Conservation (phyloP, 2,329 filamentous ascomycete species). For the Reticulascus tulasneorum region DNA sequence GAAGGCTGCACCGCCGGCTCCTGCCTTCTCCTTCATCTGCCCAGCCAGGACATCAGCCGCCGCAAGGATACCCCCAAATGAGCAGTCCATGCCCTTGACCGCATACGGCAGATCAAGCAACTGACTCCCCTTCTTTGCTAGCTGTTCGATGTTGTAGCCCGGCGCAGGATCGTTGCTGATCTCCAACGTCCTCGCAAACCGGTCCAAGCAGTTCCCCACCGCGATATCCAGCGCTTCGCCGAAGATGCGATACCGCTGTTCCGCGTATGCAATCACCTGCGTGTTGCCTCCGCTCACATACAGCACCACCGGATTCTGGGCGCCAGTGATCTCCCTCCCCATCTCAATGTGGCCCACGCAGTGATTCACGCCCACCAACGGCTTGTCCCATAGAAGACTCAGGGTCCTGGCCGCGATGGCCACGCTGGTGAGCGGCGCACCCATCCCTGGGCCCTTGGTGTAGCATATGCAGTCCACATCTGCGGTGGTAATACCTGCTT, state of each 20-base stretch:
- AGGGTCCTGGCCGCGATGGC: conserved; percentile 82
- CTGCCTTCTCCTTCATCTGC: conserved; percentile 50
- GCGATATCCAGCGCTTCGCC: conserved; percentile 97
- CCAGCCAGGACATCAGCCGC: conserved; percentile 75
- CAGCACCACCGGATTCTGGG: conserved; percentile 85
- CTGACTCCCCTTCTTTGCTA: conserved; percentile 69
- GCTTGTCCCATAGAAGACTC: conserved; percentile 77
- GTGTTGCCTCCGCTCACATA: conserved; percentile 97
- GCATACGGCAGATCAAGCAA: conserved; percentile 89
- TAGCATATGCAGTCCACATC: conserved; percentile 93
- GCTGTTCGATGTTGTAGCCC: conserved; percentile 95
- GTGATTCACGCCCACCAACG: conserved; percentile 94
- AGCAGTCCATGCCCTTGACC: conserved; percentile 98
- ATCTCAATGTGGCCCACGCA: conserved; percentile 99
- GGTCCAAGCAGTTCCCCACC: conserved; percentile 94
- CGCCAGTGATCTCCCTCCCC: conserved; percentile 88
- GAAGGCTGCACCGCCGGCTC: conserved; percentile 52
- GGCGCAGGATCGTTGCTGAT: conserved; percentile 96
- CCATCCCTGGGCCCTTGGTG: conserved; percentile 95
- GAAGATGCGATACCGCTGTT: conserved; percentile 94
- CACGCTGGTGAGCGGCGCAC: conserved; percentile 81
- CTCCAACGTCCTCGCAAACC: conserved; percentile 84
- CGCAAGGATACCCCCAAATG: conserved; percentile 88
- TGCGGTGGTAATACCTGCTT: conserved; percentile 55
- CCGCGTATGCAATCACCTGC: conserved; percentile 94